Conservation (phyloP, 2,329 filamentous ascomycete genomes). For the Curvularia spicifera region DNA sequence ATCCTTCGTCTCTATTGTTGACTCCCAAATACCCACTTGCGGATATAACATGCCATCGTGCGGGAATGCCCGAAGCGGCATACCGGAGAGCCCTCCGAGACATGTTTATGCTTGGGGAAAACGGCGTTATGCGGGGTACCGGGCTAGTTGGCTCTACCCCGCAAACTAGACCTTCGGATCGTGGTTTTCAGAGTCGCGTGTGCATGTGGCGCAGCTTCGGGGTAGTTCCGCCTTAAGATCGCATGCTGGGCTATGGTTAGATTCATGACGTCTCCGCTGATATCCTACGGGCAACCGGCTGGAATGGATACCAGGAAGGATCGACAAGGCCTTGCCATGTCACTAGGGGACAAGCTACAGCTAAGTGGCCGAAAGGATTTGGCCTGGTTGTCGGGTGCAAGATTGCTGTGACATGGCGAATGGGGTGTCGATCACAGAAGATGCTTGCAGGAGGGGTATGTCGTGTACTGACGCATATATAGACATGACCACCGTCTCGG, state of each 20-base stretch:
- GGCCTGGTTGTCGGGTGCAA: constrained; percentile 5
- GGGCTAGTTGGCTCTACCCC: constrained; percentile 22
- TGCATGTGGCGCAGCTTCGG: constrained; percentile 13
- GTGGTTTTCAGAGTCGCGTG: constrained; percentile 15
- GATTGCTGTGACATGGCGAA: constrained; percentile 5
- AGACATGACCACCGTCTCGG: constrained; percentile 5
- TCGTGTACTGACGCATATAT: constrained; percentile 27
- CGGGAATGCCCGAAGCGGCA: constrained; percentile 10
- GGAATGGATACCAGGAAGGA: constrained; percentile 15
- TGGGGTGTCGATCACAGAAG: constrained; percentile 20
- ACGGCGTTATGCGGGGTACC: constrained; percentile 29
- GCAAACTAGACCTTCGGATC: constrained; percentile 25
- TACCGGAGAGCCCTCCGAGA: constrained; percentile 5
- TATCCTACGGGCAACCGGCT: constrained; percentile 17
- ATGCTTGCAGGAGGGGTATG: constrained; percentile 22
- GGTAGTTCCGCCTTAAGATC: constrained; percentile 14
- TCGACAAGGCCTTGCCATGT: constrained; percentile 1
- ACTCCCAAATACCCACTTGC: background rate
- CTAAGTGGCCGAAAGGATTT: constrained; percentile 1
- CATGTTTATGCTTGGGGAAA: background rate
- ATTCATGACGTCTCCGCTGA: constrained; percentile 15
- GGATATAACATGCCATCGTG: background rate
- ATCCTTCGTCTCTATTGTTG: background rate
- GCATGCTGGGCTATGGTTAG: background rate
- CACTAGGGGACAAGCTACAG: constrained; percentile 1